Percentiles rank a stretch among this genome's conserved stretches.
Evolutionary conservation across 805 yeast species (phyloP).

Genomic region (Lachancea fermentati): DNA sequence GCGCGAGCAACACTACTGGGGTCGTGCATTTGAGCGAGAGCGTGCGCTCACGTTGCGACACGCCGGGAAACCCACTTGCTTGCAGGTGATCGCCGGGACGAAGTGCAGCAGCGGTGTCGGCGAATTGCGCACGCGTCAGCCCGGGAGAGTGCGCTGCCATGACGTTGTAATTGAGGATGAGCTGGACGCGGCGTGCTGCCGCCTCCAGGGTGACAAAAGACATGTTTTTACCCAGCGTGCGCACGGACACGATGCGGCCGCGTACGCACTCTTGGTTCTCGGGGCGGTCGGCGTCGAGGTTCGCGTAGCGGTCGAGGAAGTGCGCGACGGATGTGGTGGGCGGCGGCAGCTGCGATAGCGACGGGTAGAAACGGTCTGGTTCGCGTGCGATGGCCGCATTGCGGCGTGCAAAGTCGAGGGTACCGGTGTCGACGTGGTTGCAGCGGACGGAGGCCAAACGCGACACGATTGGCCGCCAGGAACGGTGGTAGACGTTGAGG

Average conservation of each 20-base stretch:
- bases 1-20: conserved; percentile 53
- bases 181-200: conserved; percentile 16
- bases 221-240: conserved; percentile 31
- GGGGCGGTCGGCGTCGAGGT: conserved; percentile 6
- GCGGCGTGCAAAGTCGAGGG: conserved; percentile 20
- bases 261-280: conserved; percentile 6
- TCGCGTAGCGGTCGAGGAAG: conserved; percentile 12
- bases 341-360: conserved; percentile 16
- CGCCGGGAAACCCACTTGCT: conserved; percentile 65
- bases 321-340: conserved; percentile 11
- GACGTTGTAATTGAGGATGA: conserved; percentile 22
- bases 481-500: too few relatives aligned
- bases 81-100: conserved; percentile 69
- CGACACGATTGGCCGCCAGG: too few relatives aligned
- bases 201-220: conserved; percentile 27
- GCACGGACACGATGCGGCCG: conserved; percentile 27
- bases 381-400: conserved; percentile 15
- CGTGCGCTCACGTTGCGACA: conserved; percentile 67
- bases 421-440: conserved; percentile 14
- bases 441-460: too few relatives aligned
- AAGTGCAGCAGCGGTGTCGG: conserved; percentile 28
- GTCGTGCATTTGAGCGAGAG: conserved; percentile 55
- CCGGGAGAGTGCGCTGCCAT: conserved; percentile 1
- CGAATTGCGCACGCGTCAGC: conserved; percentile 9
- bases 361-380: conserved; percentile 22